Evolutionary conservation across 129 eudicot genomes (phyloP).

Genomic region (Dittrichia graveolens): DNA sequence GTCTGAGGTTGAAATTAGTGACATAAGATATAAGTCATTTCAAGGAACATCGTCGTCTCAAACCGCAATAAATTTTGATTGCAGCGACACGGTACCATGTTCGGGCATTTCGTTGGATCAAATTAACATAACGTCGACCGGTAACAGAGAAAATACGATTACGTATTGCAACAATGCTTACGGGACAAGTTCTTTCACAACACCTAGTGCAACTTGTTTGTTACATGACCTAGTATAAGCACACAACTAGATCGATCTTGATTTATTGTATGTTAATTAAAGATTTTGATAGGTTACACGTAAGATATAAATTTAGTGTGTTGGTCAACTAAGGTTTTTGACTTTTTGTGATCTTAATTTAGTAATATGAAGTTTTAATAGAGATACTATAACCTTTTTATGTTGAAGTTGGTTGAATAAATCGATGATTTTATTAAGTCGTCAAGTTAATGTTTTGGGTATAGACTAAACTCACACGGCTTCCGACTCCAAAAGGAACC

Average conservation of each 20-base stretch:
- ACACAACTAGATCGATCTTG: not conserved
- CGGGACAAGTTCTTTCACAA: constrained; percentile 28
- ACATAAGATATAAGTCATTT: constrained; percentile 36
- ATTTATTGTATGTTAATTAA: not conserved
- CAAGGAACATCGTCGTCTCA: constrained; percentile 44
- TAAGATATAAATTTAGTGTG: not conserved
- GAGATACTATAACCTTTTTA: too few relatives aligned
- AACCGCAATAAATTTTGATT: constrained; percentile 45
- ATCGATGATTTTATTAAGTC: too few relatives aligned
- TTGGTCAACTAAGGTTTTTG: not conserved
- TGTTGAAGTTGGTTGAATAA: not conserved
- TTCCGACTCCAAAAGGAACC: too few relatives aligned
- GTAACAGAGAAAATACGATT: not conserved
- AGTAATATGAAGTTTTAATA: not conserved
- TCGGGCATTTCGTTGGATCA: constrained; percentile 39
- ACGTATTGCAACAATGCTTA: constrained; percentile 42
- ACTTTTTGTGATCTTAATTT: too few relatives aligned
- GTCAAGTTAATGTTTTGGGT: too few relatives aligned
- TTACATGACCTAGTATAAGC: not conserved
- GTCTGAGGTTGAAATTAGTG: constrained; percentile 43
- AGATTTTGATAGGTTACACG: constrained; percentile 13
- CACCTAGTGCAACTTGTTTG: constrained; percentile 35
- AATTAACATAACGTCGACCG: constrained; percentile 38
- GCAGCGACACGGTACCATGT: constrained; percentile 48
- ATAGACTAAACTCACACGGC: too few relatives aligned